Evolutionary conservation across 192 early-diverging fungal genomes (phyloP).

Genomic region (Gaertneriomyces sp.): DNA sequence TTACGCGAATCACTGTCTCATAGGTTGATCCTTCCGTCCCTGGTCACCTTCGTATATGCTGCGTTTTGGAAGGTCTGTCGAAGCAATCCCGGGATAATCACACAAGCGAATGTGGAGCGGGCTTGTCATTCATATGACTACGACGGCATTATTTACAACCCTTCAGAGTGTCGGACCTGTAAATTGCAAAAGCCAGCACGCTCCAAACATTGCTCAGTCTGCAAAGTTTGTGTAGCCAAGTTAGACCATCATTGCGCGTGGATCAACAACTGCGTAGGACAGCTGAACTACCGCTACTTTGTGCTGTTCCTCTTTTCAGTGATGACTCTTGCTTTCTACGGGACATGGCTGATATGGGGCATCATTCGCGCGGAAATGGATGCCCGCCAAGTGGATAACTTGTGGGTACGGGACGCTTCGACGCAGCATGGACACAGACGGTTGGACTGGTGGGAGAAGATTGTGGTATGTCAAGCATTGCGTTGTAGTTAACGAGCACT

Average conservation of each 20-base stretch:
- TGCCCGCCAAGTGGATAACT: slow-evolving; percentile 15
- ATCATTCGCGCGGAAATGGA: slow-evolving; percentile 34
- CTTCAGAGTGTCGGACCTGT: slow-evolving; percentile 40
- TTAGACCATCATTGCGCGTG: slow-evolving; percentile 52
- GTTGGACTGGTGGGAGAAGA: slow-evolving; percentile 23
- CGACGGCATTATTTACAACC: slow-evolving; percentile 39
- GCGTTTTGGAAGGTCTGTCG: slow-evolving; percentile 36
- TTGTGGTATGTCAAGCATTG: slow-evolving; percentile 25
- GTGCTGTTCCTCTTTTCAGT: slow-evolving; percentile 43
- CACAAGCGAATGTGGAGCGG: slow-evolving; percentile 27
- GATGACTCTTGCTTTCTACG: slow-evolving; percentile 32
- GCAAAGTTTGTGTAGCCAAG: slow-evolving; percentile 47
- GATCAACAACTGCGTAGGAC: slow-evolving; percentile 56
- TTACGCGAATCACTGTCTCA: not conserved
- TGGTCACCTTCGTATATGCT: slow-evolving; percentile 26
- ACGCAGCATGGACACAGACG: slow-evolving; percentile 6
- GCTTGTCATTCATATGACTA: slow-evolving; percentile 35
- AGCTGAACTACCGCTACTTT: slow-evolving; percentile 49
- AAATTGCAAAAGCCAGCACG: slow-evolving; percentile 45
- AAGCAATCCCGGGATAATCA: slow-evolving; percentile 42
- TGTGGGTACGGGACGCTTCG: slow-evolving; percentile 17
- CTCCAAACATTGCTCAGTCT: slow-evolving; percentile 51
- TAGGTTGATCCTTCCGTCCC: slow-evolving; percentile 28
- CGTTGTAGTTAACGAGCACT: too few relatives aligned
- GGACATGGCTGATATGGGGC: slow-evolving; percentile 29